These are phyloP conservation scores for Pythium aphanidermatum DNA, from an alignment of 352 stramenopile species.

Conservation along the genomic window DNA sequence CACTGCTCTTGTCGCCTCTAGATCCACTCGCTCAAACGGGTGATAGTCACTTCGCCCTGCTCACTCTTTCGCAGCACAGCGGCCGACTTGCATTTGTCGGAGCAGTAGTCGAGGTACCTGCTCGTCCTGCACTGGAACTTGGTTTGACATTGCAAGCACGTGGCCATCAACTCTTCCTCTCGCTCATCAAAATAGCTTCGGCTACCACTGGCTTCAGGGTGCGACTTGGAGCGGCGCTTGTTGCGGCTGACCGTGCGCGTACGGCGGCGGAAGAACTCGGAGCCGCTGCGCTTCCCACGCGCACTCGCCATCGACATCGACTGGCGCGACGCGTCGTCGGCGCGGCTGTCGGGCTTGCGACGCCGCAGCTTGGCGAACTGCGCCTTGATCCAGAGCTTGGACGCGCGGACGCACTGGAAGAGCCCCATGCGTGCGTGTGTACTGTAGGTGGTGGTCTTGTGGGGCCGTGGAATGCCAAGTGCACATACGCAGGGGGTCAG, in stretches of 20 bases:
- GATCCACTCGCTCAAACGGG: slow-evolving; percentile 21
- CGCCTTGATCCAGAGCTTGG: slow-evolving; percentile 23
- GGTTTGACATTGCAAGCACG: slow-evolving; percentile 10
- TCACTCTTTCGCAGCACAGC: slow-evolving; percentile 6
- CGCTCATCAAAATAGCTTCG: slow-evolving; percentile 3
- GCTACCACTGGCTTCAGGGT: slow-evolving; percentile 4
- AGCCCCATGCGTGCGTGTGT: no score
- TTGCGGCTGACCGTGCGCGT: slow-evolving; percentile 10
- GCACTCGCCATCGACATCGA: slow-evolving; percentile 6
- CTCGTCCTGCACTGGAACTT: slow-evolving; percentile 13
- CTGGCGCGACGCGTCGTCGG: slow-evolving; percentile 11
- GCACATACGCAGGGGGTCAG: slow-evolving; percentile 10
- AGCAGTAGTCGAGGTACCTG: slow-evolving; percentile 28
- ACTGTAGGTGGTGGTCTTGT: no score
- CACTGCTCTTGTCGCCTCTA: no score
- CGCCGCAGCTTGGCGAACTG: slow-evolving; percentile 19
- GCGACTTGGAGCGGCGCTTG: slow-evolving; percentile 11
- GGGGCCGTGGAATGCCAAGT: slow-evolving; percentile 23
- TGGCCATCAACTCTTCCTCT: slow-evolving; percentile 4
- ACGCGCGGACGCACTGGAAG: no score
- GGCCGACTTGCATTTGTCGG: slow-evolving; percentile 21
- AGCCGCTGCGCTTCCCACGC: slow-evolving; percentile 10
- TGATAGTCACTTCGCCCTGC: neutral
- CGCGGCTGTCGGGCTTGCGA: slow-evolving; percentile 8
- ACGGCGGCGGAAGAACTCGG: slow-evolving; percentile 19